phyloP scores from a whole-genome alignment of 495 filamentous ascomycete genomes.

The Staphylotrichum longicolle region DNA sequence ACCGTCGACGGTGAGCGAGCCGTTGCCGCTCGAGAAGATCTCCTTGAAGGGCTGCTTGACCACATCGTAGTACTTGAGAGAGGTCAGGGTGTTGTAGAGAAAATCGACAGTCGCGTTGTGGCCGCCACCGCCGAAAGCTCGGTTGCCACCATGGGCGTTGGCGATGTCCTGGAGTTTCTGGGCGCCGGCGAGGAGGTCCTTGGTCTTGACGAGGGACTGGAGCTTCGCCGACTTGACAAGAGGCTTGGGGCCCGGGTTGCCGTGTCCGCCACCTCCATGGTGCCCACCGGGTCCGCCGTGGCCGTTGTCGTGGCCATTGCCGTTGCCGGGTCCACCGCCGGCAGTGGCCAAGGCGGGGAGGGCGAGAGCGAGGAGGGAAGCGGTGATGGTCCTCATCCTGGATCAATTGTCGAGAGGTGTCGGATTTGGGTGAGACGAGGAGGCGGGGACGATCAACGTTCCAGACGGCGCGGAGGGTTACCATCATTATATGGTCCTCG shows the following conservation, averaged over 20 bases:
- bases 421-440: neutral
- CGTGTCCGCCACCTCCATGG: neutral
- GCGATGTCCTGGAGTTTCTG: conserved; percentile 47
- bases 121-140: conserved; percentile 59
- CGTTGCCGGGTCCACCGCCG: conserved; percentile 6
- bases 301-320: neutral
- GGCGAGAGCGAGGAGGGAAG: conserved; percentile 16
- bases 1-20: conserved; percentile 39
- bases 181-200: conserved; percentile 43
- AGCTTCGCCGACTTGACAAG: conserved; percentile 27
- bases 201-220: conserved; percentile 40
- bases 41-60: conserved; percentile 56
- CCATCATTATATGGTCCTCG: too few species aligned
- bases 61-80: conserved; percentile 58
- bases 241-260: neutral
- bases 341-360: conserved; percentile 12
- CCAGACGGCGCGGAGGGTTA: too few species aligned
- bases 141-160: conserved; percentile 40
- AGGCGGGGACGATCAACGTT: neutral
- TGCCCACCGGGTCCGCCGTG: neutral
- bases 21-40: conserved; percentile 35
- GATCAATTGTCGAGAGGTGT: neutral
- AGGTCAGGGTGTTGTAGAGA: conserved; percentile 51
- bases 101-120: conserved; percentile 66
- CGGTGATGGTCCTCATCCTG: conserved; percentile 20